Evolutionary conservation across 2,329 filamentous ascomycete species (phyloP), one percentile per base, ranked within the genome.

Genomic region (Aspergillus proliferans): DNA sequence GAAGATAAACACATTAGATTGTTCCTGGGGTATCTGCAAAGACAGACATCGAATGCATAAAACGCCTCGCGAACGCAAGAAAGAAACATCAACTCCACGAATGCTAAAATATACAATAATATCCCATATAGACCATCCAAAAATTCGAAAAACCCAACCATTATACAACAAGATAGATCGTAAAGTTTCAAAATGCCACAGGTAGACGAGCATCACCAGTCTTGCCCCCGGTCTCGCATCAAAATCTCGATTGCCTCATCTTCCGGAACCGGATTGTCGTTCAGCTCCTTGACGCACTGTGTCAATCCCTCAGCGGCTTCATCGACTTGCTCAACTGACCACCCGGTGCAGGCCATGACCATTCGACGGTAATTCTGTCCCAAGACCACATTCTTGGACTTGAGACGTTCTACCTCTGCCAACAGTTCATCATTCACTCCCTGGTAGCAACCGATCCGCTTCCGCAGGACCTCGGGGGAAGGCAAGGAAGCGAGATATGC

Each of bases 281-380:
- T 95, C 19, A 72, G 48, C 38, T 75, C 72, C 70, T 95, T 92
- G 2, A 97, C 86, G 2, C 93, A 93, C 53, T 88, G 83, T 43
- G 94, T 81, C 40, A 98, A 74, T 2, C 84, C 83, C 46, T 89
- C 87, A 0, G 96, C 76, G 46, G 90, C 81, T 49, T 82, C 81
- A 58, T 97, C 93, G 12, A 97, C 87, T 50, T 88, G 81, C 7
- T 79, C 77, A 53, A 94, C 89, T 1, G 82, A 79, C 30, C 91
- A 87, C 7, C 83, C 84, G 0, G 90, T 95, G 65, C 92, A 96
- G 10, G 96, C 74, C 47, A 86, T 84, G 21, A 98, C 89, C 26
- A 97, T 88, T 56, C 86, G 87, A 22, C 90, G 81, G 66, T 96
- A 96, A 69, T 93, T 89, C 56, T 86, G 77, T 62, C 95, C 92